Evolutionary conservation across 2,329 filamentous ascomycete genomes (phyloP).

Genomic region (Diaporthe vexans): DNA sequence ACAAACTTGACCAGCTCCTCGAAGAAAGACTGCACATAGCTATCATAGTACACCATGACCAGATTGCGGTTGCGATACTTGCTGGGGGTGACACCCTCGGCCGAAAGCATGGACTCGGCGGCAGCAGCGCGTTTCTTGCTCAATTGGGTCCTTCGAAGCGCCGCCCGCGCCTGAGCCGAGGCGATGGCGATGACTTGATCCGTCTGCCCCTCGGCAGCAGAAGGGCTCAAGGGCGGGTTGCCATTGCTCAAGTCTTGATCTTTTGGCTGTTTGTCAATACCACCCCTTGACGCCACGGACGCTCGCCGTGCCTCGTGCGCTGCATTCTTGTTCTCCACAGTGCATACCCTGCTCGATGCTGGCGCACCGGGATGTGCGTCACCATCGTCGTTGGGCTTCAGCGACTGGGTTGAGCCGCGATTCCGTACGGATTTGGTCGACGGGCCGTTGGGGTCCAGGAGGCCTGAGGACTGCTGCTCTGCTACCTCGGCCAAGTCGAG

Average conservation of each 20-base stretch:
- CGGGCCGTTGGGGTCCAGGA: conserved; percentile 43
- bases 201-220: conserved; percentile 56
- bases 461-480: conserved; percentile 41
- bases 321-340: conserved; percentile 12
- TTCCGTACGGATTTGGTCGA: conserved; percentile 48
- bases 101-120: conserved; percentile 66
- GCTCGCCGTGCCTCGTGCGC: conserved; percentile 31
- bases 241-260: conserved; percentile 39
- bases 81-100: conserved; percentile 57
- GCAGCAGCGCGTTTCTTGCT: conserved; percentile 43
- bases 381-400: conserved; percentile 46
- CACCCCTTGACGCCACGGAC: conserved; percentile 22
- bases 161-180: conserved; percentile 61
- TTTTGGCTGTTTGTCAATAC: conserved; percentile 35
- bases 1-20: conserved; percentile 87
- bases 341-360: background rate
- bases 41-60: conserved; percentile 94
- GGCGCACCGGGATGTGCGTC: conserved; percentile 36
- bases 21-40: conserved; percentile 85
- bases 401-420: conserved; percentile 47
- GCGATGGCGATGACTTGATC: conserved; percentile 61
- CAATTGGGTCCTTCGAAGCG: conserved; percentile 64
- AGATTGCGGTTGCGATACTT: conserved; percentile 80
- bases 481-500: conserved; percentile 64
- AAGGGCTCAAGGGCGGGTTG: conserved; percentile 52